Conservation (phyloP, 257 asterid genomes). For the Lithospermum erythrorhizon region DNA sequence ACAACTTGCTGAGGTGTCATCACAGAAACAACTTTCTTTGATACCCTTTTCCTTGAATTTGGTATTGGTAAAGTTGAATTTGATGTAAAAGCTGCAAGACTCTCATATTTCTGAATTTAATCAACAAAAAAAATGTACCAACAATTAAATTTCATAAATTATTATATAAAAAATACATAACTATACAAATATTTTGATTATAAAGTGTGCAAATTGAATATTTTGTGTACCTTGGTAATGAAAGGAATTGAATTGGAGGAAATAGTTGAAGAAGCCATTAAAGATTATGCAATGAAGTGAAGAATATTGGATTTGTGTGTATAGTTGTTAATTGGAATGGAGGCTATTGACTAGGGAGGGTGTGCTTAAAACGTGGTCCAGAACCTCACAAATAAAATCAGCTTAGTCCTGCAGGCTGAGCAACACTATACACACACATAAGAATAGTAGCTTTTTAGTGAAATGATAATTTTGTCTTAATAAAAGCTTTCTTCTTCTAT, state of each 20-base stretch:
- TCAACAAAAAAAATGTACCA: slow-evolving; percentile 6
- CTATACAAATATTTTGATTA: neutral
- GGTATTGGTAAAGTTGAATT: slow-evolving; percentile 32
- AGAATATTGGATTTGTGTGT: neutral
- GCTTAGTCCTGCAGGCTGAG: too few relatives aligned
- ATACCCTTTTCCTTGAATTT: slow-evolving; percentile 29
- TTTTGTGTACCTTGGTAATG: slow-evolving; percentile 31
- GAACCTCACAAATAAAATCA: too few relatives aligned
- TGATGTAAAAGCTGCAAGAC: slow-evolving; percentile 33
- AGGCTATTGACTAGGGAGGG: neutral
- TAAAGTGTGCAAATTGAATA: neutral
- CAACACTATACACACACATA: too few relatives aligned
- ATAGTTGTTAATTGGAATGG: neutral
- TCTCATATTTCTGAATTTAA: slow-evolving; percentile 48
- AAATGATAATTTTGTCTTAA: too few relatives aligned
- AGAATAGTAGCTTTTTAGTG: too few relatives aligned
- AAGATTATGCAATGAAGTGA: neutral
- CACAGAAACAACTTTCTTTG: slow-evolving; percentile 51
- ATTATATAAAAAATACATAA: slow-evolving; percentile 4
- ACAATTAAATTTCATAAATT: neutral
- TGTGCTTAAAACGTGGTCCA: too few relatives aligned
- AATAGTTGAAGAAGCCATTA: slow-evolving; percentile 53
- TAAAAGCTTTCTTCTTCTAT: too few relatives aligned
- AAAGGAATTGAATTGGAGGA: slow-evolving; percentile 35
- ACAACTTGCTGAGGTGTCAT: slow-evolving; percentile 75